These are phyloP conservation scores for Aspergillus hortae DNA, from an alignment of 2,329 filamentous ascomycete genomes.

Conservation along the genomic window DNA sequence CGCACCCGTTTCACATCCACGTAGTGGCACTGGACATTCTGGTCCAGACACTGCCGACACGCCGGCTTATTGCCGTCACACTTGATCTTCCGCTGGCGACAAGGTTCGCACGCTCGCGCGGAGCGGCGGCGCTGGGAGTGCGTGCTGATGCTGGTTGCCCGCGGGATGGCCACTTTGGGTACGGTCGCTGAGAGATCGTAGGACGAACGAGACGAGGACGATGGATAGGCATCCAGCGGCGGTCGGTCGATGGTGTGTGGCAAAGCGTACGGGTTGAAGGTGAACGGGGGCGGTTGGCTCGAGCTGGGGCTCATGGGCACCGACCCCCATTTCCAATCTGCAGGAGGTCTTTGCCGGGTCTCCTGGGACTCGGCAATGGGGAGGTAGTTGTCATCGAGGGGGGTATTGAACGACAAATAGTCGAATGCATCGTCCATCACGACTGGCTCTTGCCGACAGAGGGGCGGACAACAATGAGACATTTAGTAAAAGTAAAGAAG, in stretches of 20 bases:
- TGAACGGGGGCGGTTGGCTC: neutral
- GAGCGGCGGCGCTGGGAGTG: slow-evolving; percentile 25
- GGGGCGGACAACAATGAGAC: neutral
- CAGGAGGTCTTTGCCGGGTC: neutral
- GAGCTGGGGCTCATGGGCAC: slow-evolving; percentile 3
- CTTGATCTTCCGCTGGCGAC: slow-evolving; percentile 33
- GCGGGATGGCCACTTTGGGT: slow-evolving; percentile 30
- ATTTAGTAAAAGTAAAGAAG: no score
- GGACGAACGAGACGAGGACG: slow-evolving; percentile 8
- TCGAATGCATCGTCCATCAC: neutral
- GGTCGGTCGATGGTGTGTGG: slow-evolving; percentile 2
- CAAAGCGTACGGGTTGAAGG: slow-evolving; percentile 9
- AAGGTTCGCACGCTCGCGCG: slow-evolving; percentile 33
- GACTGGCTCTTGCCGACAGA: neutral
- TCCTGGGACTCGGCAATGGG: neutral
- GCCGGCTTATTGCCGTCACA: slow-evolving; percentile 29
- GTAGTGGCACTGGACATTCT: slow-evolving; percentile 24
- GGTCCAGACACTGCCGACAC: slow-evolving; percentile 26
- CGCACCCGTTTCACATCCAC: slow-evolving; percentile 34
- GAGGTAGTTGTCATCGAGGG: neutral
- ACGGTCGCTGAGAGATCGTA: neutral
- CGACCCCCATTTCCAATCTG: slow-evolving; percentile 12
- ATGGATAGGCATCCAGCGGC: slow-evolving; percentile 1
- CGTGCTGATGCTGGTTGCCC: slow-evolving; percentile 16
- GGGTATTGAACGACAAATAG: neutral